Conservation (phyloP, 83 land plant genomes). For the Thuja plicata region DNA sequence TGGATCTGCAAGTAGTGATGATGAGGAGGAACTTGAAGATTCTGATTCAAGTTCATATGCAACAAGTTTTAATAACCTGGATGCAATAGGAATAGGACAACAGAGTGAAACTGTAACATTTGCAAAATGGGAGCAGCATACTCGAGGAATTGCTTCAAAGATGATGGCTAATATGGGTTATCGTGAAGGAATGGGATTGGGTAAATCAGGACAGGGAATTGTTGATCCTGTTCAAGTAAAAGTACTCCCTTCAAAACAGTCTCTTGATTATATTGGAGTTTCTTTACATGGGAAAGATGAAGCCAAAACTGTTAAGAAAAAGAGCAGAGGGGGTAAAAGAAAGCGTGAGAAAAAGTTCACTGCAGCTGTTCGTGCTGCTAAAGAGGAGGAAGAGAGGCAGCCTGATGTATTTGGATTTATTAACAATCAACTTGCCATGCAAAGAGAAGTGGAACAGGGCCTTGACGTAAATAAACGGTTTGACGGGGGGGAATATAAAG, state of each 20-base stretch:
- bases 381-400: slow-evolving; percentile 53
- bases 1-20: slow-evolving; percentile 43
- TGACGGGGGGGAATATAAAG: slow-evolving; percentile 11
- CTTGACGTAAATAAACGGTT: slow-evolving; percentile 13
- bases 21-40: slow-evolving; percentile 44
- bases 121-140: slow-evolving; percentile 98
- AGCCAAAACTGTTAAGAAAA: slow-evolving; percentile 42
- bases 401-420: slow-evolving; percentile 88
- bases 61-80: slow-evolving; percentile 47
- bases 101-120: slow-evolving; percentile 84
- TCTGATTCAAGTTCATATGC: slow-evolving; percentile 21
- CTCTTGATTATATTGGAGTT: slow-evolving; percentile 73
- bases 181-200: slow-evolving; percentile 93
- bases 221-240: slow-evolving; percentile 69
- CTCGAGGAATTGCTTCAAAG: slow-evolving; percentile 95
- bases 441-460: slow-evolving; percentile 23
- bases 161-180: slow-evolving; percentile 99
- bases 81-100: slow-evolving; percentile 38
- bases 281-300: slow-evolving; percentile 20
- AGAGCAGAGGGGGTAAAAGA: slow-evolving; percentile 92
- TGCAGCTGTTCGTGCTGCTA: slow-evolving; percentile 65
- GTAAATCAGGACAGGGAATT: slow-evolving; percentile 85
- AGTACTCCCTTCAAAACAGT: slow-evolving; percentile 78
- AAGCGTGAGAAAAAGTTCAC: slow-evolving; percentile 92
- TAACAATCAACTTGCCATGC: slow-evolving; percentile 79